phyloP scores from a whole-genome alignment of 495 filamentous ascomycete genomes.

The Cenococcum geophilum region DNA sequence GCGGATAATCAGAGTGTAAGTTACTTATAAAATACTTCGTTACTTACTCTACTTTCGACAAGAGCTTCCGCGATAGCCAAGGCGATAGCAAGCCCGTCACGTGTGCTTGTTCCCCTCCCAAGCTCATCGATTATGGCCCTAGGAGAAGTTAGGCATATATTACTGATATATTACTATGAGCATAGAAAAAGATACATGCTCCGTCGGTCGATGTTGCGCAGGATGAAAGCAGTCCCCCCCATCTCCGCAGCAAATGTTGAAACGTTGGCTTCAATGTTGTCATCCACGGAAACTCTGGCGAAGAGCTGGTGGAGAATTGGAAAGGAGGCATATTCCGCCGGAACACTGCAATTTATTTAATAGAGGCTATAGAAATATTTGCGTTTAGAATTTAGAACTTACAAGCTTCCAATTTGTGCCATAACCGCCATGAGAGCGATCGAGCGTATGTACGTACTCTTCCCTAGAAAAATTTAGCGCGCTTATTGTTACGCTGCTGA shows the following conservation, averaged over 20 bases:
- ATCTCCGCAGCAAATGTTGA: constrained; percentile 94
- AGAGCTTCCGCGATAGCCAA: constrained; percentile 81
- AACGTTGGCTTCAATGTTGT: constrained; percentile 83
- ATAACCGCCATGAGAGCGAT: constrained; percentile 81
- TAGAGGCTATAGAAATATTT: neutral
- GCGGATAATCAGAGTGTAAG: neutral
- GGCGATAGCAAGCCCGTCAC: constrained; percentile 86
- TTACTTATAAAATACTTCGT: neutral
- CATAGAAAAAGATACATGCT: constrained; percentile 46
- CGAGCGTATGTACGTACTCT: constrained; percentile 84
- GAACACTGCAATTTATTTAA: constrained; percentile 46
- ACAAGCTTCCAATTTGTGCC: constrained; percentile 86
- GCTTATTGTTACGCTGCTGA: neutral
- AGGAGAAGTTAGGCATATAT: constrained; percentile 8
- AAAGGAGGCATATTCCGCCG: constrained; percentile 75
- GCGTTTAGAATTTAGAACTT: constrained; percentile 2
- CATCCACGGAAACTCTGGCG: constrained; percentile 76
- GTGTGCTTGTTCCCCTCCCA: constrained; percentile 82
- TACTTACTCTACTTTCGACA: constrained; percentile 53
- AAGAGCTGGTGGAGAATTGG: constrained; percentile 79
- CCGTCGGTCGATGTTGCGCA: constrained; percentile 65
- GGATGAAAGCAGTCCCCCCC: constrained; percentile 89
- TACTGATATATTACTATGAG: too few species aligned
- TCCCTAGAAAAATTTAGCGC: constrained; percentile 36
- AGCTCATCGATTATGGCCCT: constrained; percentile 84